A percentile compares a stretch with the other conserved stretches of the same genome.
These are phyloP conservation scores for Cercophora samala DNA, from an alignment of 495 filamentous ascomycete species.

Conservation along the genomic window DNA sequence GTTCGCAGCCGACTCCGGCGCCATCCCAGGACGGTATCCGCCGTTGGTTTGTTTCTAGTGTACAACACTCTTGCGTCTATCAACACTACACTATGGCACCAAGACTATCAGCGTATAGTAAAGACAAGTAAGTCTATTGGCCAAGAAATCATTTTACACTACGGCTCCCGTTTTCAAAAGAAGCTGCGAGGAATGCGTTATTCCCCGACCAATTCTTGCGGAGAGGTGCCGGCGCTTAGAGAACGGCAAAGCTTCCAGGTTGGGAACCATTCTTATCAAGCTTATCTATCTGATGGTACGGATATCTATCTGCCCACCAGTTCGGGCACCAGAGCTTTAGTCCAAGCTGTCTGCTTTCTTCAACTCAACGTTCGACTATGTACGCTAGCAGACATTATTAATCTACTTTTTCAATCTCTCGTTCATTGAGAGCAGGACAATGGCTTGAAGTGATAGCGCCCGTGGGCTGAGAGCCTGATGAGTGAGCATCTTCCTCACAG, in stretches of 20 bases:
- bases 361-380: no score
- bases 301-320: not conserved
- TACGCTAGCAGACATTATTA: not conserved
- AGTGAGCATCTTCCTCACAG: not conserved
- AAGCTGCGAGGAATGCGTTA: not conserved
- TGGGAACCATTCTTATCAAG: not conserved
- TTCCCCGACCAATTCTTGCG: not conserved
- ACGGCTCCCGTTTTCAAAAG: not conserved
- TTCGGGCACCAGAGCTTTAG: not conserved
- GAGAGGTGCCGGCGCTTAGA: not conserved
- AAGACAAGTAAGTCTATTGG: not conserved
- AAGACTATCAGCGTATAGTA: not conserved
- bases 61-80: not conserved
- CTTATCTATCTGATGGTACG: not conserved
- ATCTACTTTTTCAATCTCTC: not conserved
- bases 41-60: not conserved
- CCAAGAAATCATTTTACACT: not conserved
- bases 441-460: constrained; percentile 5
- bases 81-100: not conserved
- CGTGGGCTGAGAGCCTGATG: no score
- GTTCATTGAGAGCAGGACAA: not conserved
- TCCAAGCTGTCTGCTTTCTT: not conserved
- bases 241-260: not conserved
- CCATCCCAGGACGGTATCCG: no score
- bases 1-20: not conserved